Evolutionary conservation across 306 rosid species (phyloP).

Genomic region (Canavalia ensiformis): DNA sequence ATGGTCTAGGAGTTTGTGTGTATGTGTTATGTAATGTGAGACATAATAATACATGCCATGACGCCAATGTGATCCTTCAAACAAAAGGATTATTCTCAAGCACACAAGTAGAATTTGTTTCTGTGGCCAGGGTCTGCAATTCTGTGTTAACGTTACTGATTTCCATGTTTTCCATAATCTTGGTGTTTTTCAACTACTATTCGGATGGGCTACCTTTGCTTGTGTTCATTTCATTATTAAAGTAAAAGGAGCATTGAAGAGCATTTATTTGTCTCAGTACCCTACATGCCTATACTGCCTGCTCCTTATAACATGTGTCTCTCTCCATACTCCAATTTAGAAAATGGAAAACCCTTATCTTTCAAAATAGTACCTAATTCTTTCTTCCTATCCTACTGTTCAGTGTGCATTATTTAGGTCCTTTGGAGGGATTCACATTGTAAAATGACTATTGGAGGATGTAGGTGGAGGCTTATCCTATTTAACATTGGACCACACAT

Average conservation of each 20-base stretch:
- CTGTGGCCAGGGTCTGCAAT: slow-evolving; percentile 28
- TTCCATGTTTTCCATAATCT: slow-evolving; percentile 46
- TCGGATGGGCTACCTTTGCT: slow-evolving; percentile 22
- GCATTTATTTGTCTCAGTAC: slow-evolving; percentile 45
- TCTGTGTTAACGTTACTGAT: slow-evolving; percentile 37
- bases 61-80: slow-evolving; percentile 19
- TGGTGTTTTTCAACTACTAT: slow-evolving; percentile 34
- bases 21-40: slow-evolving; percentile 18
- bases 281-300: slow-evolving; percentile 47
- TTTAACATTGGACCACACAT: slow-evolving; percentile 58
- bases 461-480: slow-evolving; percentile 31
- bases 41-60: slow-evolving; percentile 31
- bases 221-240: slow-evolving; percentile 23
- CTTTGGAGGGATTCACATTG: slow-evolving; percentile 17
- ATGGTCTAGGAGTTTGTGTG: slow-evolving; percentile 39
- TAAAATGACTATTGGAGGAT: slow-evolving; percentile 9
- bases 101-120: slow-evolving; percentile 15
- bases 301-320: slow-evolving; percentile 5
- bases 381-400: slow-evolving; percentile 27
- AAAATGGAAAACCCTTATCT: slow-evolving; percentile 40
- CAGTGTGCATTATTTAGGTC: slow-evolving; percentile 12
- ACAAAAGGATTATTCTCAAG: slow-evolving; percentile 36
- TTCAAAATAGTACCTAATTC: slow-evolving; percentile 36
- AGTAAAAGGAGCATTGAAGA: slow-evolving; percentile 46
- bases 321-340: slow-evolving; percentile 19